phyloP scores from a whole-genome alignment of 2,329 filamentous ascomycete genomes.

The Xylariales sp. region DNA sequence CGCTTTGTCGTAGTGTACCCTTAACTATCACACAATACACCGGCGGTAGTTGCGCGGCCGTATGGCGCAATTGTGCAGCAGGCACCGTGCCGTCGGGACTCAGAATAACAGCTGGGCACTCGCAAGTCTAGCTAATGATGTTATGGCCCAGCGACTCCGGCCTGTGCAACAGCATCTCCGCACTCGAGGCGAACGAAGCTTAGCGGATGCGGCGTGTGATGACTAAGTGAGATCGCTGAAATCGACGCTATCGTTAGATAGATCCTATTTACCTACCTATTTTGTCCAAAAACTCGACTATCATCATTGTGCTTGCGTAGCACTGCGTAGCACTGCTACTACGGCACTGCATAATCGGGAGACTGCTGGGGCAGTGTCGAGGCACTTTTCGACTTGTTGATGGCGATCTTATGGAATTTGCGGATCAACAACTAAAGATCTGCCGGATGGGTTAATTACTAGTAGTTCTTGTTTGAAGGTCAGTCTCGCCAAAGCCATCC shows the following conservation, averaged over 20 bases:
- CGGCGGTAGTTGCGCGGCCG: too few species aligned
- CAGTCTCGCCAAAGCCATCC: background rate
- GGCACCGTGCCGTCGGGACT: background rate
- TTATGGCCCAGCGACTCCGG: background rate
- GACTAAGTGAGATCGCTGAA: slow-evolving; percentile 27
- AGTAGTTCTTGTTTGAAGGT: background rate
- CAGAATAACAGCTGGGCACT: background rate
- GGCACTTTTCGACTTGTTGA: slow-evolving; percentile 22
- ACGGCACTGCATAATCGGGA: too few species aligned
- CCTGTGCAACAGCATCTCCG: slow-evolving; percentile 1
- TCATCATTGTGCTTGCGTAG: slow-evolving; percentile 25
- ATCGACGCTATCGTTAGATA: slow-evolving; percentile 33
- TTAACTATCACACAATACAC: too few species aligned
- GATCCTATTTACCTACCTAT: slow-evolving; percentile 21
- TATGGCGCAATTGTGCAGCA: too few species aligned
- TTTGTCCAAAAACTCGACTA: slow-evolving; percentile 19
- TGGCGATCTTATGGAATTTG: slow-evolving; percentile 13
- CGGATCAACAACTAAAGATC: slow-evolving; percentile 24
- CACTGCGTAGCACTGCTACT: background rate
- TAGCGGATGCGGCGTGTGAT: slow-evolving; percentile 20
- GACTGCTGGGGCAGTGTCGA: background rate
- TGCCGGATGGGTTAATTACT: background rate
- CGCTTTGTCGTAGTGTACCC: background rate
- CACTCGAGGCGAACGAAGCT: background rate
- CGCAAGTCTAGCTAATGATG: background rate